Conservation (phyloP, 164 flowering plant species). For the Stephania cephalantha region DNA sequence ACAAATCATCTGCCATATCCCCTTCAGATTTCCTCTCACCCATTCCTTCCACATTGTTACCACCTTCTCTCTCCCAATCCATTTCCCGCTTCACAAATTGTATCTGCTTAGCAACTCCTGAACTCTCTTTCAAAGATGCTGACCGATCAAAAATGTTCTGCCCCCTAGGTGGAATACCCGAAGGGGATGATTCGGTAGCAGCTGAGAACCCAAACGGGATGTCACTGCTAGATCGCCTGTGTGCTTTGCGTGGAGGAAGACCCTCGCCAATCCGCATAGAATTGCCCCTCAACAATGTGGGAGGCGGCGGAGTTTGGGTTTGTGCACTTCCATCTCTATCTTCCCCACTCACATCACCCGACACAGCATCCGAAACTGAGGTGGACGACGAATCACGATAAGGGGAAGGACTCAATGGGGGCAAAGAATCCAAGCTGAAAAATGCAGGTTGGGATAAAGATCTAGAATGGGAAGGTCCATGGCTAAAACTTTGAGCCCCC, state of each 20-base stretch:
- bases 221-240: slow-evolving; percentile 85
- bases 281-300: slow-evolving; percentile 26
- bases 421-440: slow-evolving; percentile 71
- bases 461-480: slow-evolving; percentile 57
- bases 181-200: slow-evolving; percentile 47
- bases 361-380: slow-evolving; percentile 33
- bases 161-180: slow-evolving; percentile 36
- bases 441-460: slow-evolving; percentile 80
- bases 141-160: slow-evolving; percentile 35
- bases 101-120: slow-evolving; percentile 31
- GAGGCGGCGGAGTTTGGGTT: slow-evolving; percentile 12
- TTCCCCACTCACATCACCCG: slow-evolving; percentile 63
- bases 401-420: slow-evolving; percentile 78
- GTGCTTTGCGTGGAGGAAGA: slow-evolving; percentile 79
- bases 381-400: slow-evolving; percentile 46
- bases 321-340: slow-evolving; percentile 44
- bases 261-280: slow-evolving; percentile 41
- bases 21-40: slow-evolving; percentile 78
- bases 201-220: slow-evolving; percentile 68
- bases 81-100: slow-evolving; percentile 58
- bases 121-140: slow-evolving; percentile 30
- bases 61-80: slow-evolving; percentile 40
- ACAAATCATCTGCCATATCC: slow-evolving; percentile 72
- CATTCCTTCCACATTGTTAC: slow-evolving; percentile 45
- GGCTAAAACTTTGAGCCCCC: slow-evolving; percentile 32